Evolutionary conservation across 768 basidiomycete genomes (phyloP), one percentile per base, ranked within the genome.

Genomic region (Saitozyma podzolica): DNA sequence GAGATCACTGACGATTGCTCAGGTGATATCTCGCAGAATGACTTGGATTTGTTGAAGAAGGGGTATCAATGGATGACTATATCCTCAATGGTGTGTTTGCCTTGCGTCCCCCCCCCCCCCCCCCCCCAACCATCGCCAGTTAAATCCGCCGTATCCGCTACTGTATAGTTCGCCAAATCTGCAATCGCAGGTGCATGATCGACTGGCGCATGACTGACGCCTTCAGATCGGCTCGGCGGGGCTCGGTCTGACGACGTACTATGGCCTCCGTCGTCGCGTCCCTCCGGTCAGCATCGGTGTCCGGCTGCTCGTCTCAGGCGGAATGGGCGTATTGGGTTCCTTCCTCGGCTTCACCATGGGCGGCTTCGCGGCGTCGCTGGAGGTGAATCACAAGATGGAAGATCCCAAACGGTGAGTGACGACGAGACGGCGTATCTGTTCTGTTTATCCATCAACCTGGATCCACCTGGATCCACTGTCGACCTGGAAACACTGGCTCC

Each of bases 281-380:
- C 73, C 73, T 11, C 64, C 58, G 43, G 49, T 53, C 3, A 11
- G 40, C 3, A 11, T 70, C 6, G 59, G 56, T 8, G 41, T 59
- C 8, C 40, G 57, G 17, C 50, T 68, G 4, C 42, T 63, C 3
- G 52, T 42, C 9, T 56, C 54, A 1, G 53, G 49, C 9, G 64
- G 64, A 13, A 65, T 62, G 58, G 67, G 67, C 9, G 51, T 58
- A n/a, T 20, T 69, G 8, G 70, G 70, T 10, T 58, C 56, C 8
- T 72, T 75, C 49, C 19, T 70, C 6, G 73, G 73, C 1, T 72
- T 75, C 52, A 70, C 69, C 11, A 48, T 70, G 7, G 73, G 69
- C 6, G 69, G 70, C 8, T 66, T 63, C 2, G 70, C 65, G 11
- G 68, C 66, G 39, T 68, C 73, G 1, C 13, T 70, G 51, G 70